Evolutionary conservation across 495 filamentous ascomycete genomes (phyloP), one percentile per base, ranked within the genome.

Genomic region (Podospora conica): DNA sequence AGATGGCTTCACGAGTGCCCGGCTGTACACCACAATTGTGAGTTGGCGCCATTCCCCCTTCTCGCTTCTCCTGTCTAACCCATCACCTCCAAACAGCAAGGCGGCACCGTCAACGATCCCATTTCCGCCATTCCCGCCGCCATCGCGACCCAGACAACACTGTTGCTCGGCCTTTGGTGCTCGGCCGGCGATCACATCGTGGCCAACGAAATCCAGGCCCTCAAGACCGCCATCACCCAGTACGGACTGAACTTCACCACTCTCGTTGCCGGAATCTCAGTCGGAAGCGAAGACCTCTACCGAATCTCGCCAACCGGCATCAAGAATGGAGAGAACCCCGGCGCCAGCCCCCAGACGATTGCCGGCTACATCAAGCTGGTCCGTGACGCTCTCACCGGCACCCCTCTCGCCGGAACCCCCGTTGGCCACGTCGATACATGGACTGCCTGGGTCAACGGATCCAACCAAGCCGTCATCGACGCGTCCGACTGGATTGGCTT

Each of bases 351-450:
- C 10, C 79, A 81, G 48, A 79, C 75, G 15, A 75, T 94, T 57
- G 84, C 82, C 70, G 71, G 75, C 60, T 91, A 89, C 81, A 92
- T 94, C 80, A 74, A 83, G 58, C 78, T 87, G 73, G 84, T 88
- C 65, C 83, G 86, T 61, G 72, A 78, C 9, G 75, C 83, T 66
- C 85, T 93, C 69, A 63, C 76, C 10, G 82, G 83, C 68, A 91
- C 91, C 40, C 65, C 71, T 55, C 79, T 91, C 63, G 79, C 79
- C 53, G 74, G 73, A 53, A 80, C 78, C 40, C 79, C 85, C 11
- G 79, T 97, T 69, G 93, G 93, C 55, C 91, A 96, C 77, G 93
- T 96, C 73, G 93, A 97, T 76, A 96, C 92, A 64, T 97, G 93
- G 92, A 91, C 89, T 55, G 87, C 87, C 65, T 96, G 88, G 87